Percentiles rank a stretch among this genome's conserved stretches.
Conservation (phyloP, 1,284 basidiomycete species). For the Peniophora sp. region DNA sequence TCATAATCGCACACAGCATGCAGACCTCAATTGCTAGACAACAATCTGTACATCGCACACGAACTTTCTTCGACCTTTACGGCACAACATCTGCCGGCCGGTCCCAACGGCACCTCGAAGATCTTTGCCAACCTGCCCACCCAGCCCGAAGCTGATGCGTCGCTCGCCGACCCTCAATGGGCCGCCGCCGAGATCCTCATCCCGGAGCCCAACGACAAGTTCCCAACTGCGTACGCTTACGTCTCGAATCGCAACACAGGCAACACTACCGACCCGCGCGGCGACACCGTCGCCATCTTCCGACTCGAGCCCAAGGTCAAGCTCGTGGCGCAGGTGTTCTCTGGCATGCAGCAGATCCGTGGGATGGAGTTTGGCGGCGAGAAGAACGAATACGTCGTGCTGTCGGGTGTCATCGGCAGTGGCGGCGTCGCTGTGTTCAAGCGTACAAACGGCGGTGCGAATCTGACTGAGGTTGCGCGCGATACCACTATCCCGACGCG, state of each 20-base stretch:
- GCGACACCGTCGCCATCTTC: conserved; percentile 60
- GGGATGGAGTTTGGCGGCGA: conserved; percentile 28
- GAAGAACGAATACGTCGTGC: conserved; percentile 24
- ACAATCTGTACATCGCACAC: conserved; percentile 53
- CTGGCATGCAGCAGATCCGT: conserved; percentile 26
- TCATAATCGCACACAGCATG: background rate
- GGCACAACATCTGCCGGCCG: conserved; percentile 49
- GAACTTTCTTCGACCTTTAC: conserved; percentile 58
- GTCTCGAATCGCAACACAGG: conserved; percentile 61
- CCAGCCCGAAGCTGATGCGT: conserved; percentile 32
- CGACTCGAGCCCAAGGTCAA: conserved; percentile 17
- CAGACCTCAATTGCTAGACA: conserved; percentile 26
- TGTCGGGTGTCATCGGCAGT: conserved; percentile 20
- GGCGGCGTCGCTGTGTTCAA: conserved; percentile 27
- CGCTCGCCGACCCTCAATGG: conserved; percentile 17
- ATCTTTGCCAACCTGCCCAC: conserved; percentile 49
- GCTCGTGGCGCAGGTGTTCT: conserved; percentile 24
- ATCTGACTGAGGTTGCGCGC: conserved; percentile 22
- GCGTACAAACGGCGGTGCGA: conserved; percentile 24
- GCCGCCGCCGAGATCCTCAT: conserved; percentile 41
- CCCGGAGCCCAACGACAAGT: conserved; percentile 36
- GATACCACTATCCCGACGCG: conserved; percentile 19
- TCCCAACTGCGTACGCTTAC: conserved; percentile 52
- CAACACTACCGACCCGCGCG: conserved; percentile 32
- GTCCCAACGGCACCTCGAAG: conserved; percentile 32